A percentile compares a stretch with the other conserved stretches of the same genome.
These are phyloP conservation scores for Lenzites betulinus DNA, from an alignment of 768 basidiomycete species.

Conservation along the genomic window DNA sequence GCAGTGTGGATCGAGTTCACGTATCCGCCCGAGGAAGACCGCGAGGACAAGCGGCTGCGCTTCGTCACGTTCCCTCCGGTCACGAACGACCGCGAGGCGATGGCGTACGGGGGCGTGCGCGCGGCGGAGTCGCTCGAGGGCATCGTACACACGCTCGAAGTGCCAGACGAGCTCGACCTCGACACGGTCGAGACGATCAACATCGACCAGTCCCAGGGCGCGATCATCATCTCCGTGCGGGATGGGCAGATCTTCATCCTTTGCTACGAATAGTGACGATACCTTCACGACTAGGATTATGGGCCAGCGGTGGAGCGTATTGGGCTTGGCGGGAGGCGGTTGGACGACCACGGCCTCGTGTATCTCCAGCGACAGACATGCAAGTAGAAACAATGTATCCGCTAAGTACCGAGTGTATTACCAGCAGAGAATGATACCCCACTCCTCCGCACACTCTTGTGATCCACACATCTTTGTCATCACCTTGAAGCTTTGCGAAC, in stretches of 20 bases:
- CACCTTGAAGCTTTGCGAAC: conserved; percentile 29
- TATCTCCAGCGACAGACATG: conserved; percentile 6
- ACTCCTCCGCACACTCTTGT: conserved; percentile 11
- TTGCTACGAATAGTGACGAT: conserved; percentile 50
- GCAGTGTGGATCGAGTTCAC: conserved; percentile 79
- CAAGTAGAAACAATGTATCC: conserved; percentile 17
- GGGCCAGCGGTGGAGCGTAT: neutral
- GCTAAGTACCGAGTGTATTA: conserved; percentile 15
- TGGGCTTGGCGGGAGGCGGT: neutral
- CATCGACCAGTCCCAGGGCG: conserved; percentile 76
- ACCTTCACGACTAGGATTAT: neutral
- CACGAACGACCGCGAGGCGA: conserved; percentile 24
- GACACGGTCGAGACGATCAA: conserved; percentile 73
- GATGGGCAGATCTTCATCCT: conserved; percentile 73
- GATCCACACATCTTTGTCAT: conserved; percentile 25
- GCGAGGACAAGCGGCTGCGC: conserved; percentile 54
- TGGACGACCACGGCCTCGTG: neutral
- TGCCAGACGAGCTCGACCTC: conserved; percentile 65
- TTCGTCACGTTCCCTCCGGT: conserved; percentile 73
- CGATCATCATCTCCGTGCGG: conserved; percentile 67
- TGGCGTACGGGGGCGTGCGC: conserved; percentile 24
- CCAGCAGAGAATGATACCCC: conserved; percentile 14
- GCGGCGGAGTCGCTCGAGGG: conserved; percentile 43
- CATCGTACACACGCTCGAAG: conserved; percentile 57
- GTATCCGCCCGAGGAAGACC: conserved; percentile 33